A percentile compares a stretch with the other conserved stretches of the same genome.
Conservation (phyloP, 805 yeast genomes). For the Starmerella floris region DNA sequence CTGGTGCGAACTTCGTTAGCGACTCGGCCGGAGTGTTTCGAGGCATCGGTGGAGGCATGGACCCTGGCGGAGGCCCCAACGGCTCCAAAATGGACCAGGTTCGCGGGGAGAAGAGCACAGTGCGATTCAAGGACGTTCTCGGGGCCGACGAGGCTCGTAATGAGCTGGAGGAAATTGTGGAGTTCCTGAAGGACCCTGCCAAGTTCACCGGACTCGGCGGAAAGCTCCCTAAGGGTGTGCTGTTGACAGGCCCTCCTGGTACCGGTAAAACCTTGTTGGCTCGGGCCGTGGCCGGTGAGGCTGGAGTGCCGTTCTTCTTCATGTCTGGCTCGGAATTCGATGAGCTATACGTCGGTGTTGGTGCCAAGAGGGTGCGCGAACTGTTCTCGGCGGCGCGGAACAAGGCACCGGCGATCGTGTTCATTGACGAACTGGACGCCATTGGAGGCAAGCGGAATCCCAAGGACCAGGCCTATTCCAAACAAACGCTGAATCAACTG, state of each 20-base stretch:
- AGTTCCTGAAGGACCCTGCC: slow-evolving; percentile 88
- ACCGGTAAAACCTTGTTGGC: slow-evolving; percentile 96
- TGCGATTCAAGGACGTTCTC: slow-evolving; percentile 80
- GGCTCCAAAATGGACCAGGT: slow-evolving; percentile 55
- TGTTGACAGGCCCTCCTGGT: slow-evolving; percentile 97
- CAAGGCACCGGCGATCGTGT: slow-evolving; percentile 91
- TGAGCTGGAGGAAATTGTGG: slow-evolving; percentile 96
- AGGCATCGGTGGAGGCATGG: slow-evolving; percentile 25
- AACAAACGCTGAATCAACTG: slow-evolving; percentile 90
- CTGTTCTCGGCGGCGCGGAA: slow-evolving; percentile 85
- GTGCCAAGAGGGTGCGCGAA: slow-evolving; percentile 95
- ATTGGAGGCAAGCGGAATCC: slow-evolving; percentile 97
- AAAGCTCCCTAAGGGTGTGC: slow-evolving; percentile 90
- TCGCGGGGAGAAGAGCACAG: slow-evolving; percentile 75
- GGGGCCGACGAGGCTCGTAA: slow-evolving; percentile 98
- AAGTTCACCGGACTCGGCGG: slow-evolving; percentile 96
- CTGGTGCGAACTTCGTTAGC: slow-evolving; percentile 61
- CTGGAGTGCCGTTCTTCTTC: slow-evolving; percentile 95
- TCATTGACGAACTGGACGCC: slow-evolving; percentile 96
- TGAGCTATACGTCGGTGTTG: slow-evolving; percentile 96
- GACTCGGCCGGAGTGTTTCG: slow-evolving; percentile 77
- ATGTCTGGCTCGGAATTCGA: slow-evolving; percentile 99
- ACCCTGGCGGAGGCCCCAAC: slow-evolving; percentile 15
- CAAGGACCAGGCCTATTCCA: slow-evolving; percentile 94
- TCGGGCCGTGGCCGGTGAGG: slow-evolving; percentile 97